A percentile compares a stretch with the other conserved stretches of the same genome.
phyloP scores from a whole-genome alignment of 2,329 filamentous ascomycete genomes.

The Aspergillus ibericus region DNA sequence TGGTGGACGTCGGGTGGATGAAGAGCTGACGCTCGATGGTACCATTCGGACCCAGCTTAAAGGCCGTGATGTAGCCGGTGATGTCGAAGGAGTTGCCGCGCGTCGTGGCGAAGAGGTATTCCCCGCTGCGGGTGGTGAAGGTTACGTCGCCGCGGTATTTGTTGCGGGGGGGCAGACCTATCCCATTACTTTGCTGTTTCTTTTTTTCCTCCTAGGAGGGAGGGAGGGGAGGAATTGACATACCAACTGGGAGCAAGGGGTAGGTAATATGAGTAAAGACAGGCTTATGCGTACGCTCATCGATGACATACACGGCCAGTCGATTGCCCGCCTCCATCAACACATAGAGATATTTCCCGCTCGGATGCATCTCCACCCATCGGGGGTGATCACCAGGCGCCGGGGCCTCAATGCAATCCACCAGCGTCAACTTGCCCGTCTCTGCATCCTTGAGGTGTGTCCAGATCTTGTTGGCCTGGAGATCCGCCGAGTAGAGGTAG shows the following conservation, averaged over 20 bases:
- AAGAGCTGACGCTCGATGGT: slow-evolving; percentile 76
- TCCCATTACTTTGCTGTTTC: no score
- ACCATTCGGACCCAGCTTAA: slow-evolving; percentile 67
- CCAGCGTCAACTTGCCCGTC: slow-evolving; percentile 64
- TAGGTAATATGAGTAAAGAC: slow-evolving; percentile 75
- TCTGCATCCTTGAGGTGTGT: slow-evolving; percentile 69
- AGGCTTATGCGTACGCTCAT: slow-evolving; percentile 70
- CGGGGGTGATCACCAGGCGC: slow-evolving; percentile 73
- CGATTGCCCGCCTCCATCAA: slow-evolving; percentile 90
- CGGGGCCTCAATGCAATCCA: slow-evolving; percentile 73
- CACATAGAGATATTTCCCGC: slow-evolving; percentile 76
- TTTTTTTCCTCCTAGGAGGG: no score
- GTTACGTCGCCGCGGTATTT: slow-evolving; percentile 85
- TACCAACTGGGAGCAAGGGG: slow-evolving; percentile 76
- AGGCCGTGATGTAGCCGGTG: slow-evolving; percentile 80
- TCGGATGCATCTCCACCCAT: slow-evolving; percentile 82
- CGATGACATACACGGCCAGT: slow-evolving; percentile 77
- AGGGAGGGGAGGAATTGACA: no score
- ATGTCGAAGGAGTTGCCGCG: slow-evolving; percentile 73
- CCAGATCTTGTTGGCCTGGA: slow-evolving; percentile 63
- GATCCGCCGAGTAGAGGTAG: slow-evolving; percentile 52
- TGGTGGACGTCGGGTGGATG: slow-evolving; percentile 80
- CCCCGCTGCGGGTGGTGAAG: slow-evolving; percentile 65
- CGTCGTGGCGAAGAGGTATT: slow-evolving; percentile 82
- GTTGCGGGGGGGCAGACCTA: slow-evolving; percentile 47